Percentiles rank a stretch among this genome's conserved stretches.
Evolutionary conservation across 139 green algal genomes (phyloP).

Genomic region (Chlamydomonas sp.): DNA sequence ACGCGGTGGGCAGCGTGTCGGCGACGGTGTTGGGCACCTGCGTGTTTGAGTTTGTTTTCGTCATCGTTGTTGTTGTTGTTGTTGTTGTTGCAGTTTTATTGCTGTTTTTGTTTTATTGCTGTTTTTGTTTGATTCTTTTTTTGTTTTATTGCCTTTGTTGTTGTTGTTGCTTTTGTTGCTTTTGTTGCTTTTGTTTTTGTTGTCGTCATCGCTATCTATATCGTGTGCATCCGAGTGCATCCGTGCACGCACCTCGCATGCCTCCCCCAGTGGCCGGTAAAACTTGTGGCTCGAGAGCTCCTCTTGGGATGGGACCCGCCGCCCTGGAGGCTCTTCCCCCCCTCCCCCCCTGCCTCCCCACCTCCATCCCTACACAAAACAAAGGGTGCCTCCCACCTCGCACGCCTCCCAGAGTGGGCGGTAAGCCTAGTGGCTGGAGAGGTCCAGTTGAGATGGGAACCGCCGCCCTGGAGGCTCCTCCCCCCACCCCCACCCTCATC

Average conservation of each 20-base stretch:
- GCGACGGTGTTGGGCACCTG: slow-evolving; percentile 26
- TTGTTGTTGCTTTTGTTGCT: too few relatives aligned
- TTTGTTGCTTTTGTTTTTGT: too few relatives aligned
- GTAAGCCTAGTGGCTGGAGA: slow-evolving; percentile 17
- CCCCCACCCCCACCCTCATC: neutral
- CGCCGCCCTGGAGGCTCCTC: neutral
- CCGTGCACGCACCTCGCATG: slow-evolving; percentile 18
- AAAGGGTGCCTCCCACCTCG: slow-evolving; percentile 14
- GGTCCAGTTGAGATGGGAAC: slow-evolving; percentile 11
- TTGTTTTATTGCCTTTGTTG: neutral
- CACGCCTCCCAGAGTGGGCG: slow-evolving; percentile 20
- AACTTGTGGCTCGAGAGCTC: slow-evolving; percentile 7
- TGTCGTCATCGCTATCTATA: too few relatives aligned
- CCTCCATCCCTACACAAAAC: neutral
- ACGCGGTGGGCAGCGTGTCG: slow-evolving; percentile 16
- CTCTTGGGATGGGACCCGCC: slow-evolving; percentile 13
- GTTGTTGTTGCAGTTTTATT: too few relatives aligned
- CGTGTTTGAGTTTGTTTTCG: too few relatives aligned
- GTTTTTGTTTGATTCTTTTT: neutral
- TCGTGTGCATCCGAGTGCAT: too few relatives aligned
- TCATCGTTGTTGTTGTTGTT: too few relatives aligned
- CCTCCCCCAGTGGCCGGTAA: slow-evolving; percentile 24
- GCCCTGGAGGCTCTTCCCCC: neutral
- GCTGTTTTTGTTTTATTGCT: too few relatives aligned
- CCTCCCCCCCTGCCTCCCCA: neutral